Conservation (phyloP, 352 stramenopile genomes). For the Blastocystis sp. region DNA sequence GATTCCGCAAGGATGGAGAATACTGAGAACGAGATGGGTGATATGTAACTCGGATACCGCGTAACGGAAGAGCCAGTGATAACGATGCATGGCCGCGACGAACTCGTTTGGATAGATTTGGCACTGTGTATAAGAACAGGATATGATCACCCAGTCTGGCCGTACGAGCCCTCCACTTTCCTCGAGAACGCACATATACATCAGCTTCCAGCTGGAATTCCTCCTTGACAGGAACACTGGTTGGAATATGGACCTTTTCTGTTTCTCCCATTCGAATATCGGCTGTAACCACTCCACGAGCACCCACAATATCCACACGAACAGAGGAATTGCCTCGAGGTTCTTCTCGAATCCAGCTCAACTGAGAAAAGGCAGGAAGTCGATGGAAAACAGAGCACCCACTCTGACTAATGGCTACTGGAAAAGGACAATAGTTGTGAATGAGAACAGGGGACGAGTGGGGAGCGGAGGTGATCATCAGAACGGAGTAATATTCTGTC, state of each 20-base stretch:
- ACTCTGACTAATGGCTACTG: background rate
- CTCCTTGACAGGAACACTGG: background rate
- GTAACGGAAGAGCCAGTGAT: background rate
- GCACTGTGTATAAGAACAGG: background rate
- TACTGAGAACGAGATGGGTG: background rate
- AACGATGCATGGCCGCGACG: background rate
- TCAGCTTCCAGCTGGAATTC: background rate
- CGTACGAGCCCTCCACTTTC: background rate
- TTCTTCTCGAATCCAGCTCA: background rate
- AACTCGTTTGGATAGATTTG: slow-evolving; percentile 8
- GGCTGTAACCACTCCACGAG: background rate
- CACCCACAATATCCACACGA: background rate
- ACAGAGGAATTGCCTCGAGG: background rate
- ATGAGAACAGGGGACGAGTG: background rate
- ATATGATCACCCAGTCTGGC: slow-evolving; percentile 12
- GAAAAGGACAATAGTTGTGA: slow-evolving; percentile 28
- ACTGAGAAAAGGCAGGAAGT: background rate
- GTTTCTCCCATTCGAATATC: background rate
- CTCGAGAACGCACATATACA: background rate
- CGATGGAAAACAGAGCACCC: background rate
- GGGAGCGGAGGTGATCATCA: background rate
- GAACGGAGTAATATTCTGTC: background rate
- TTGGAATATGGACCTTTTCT: background rate
- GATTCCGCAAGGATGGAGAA: background rate
- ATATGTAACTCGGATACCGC: background rate